These are phyloP conservation scores for Saccharomycopsis sp. DNA, from an alignment of 805 yeast species.

Conservation along the genomic window DNA sequence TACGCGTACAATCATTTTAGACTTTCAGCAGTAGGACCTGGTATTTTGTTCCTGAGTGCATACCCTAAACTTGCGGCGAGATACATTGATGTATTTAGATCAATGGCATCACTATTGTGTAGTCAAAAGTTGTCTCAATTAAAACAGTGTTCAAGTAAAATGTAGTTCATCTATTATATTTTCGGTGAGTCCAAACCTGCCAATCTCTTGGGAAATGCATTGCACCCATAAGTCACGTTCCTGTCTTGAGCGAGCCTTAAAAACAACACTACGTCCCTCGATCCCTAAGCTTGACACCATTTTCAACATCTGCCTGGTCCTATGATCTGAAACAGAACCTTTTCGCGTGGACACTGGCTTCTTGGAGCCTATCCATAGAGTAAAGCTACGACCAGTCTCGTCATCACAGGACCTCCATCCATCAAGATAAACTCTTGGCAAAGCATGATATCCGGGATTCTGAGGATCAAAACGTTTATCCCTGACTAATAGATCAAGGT, in stretches of 20 bases:
- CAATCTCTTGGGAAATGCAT: conserved; percentile 15
- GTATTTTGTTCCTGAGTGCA: too few relatives aligned
- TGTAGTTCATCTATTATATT: background rate
- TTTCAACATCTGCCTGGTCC: conserved; percentile 38
- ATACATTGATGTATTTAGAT: too few relatives aligned
- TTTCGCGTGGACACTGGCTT: conserved; percentile 26
- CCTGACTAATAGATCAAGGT: conserved; percentile 45
- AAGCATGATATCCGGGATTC: conserved; percentile 47
- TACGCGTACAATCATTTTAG: too few relatives aligned
- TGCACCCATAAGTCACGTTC: conserved; percentile 81
- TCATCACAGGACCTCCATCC: conserved; percentile 83
- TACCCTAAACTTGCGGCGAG: too few relatives aligned
- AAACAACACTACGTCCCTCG: conserved; percentile 62
- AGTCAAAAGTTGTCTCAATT: background rate
- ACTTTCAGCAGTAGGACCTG: too few relatives aligned
- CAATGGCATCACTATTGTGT: too few relatives aligned
- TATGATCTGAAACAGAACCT: background rate
- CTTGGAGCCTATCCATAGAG: conserved; percentile 75
- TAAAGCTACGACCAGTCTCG: conserved; percentile 68
- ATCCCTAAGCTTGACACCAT: conserved; percentile 53
- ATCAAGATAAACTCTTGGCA: conserved; percentile 71
- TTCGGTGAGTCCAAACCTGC: conserved; percentile 8
- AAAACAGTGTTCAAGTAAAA: background rate
- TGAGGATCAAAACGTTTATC: conserved; percentile 39
- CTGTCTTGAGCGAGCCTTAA: conserved; percentile 73